Base-by-base conservation (phyloP, 192 early-diverging fungal genomes). In the Coemansia brasiliensis region DNA sequence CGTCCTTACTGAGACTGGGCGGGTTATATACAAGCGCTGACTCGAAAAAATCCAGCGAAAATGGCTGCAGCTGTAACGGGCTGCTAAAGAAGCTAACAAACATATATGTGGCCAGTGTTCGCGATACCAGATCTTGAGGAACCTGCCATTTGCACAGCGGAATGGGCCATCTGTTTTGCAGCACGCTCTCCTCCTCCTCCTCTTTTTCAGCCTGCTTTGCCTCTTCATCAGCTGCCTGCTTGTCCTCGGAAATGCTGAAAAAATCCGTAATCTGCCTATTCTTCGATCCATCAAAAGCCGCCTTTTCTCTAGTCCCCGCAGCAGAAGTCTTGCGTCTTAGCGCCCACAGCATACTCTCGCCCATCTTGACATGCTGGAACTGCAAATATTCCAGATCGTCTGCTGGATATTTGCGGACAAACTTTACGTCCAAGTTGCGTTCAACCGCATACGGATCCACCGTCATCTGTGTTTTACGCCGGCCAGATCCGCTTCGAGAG, bases 21-120 rank as follows among this genome's bases (percentile, higher is more conserved):
- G 55, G 42, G 4, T 39, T 57, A 52, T 87, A 82, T 9, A 80
- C 61, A 0, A 94, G 69, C 4, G 87, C 85, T 3, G 83, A 57
- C 44, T 88, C 83, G 66, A 93, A 92, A 35, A 88, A 86, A 61
- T 93, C 87, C 26, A 96, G 72, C n/a, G 85, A 83, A 53, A 88
- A 90, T 4, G 91, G 85, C 8, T 70, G 67, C 20, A 94, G 60
- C 27, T 80, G 67, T 2, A 96, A 64, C 13, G 92, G 85, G 20
- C 83, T 68, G 38, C 86, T 79, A 65, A 69, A 69, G 53, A 67
- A 66, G 63, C 62, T 69, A 35, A 79, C 60, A 51, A 69, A 65
- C 59, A 70, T 78, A 62, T 82, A 76, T 3, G 56, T 61, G 1
- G 61, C 55, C 49, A 74, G 57, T 29, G 45, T 26, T 1, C 64